Conservation (phyloP, 176 grass and related monocot species). For the Microstegium vimineum region DNA sequence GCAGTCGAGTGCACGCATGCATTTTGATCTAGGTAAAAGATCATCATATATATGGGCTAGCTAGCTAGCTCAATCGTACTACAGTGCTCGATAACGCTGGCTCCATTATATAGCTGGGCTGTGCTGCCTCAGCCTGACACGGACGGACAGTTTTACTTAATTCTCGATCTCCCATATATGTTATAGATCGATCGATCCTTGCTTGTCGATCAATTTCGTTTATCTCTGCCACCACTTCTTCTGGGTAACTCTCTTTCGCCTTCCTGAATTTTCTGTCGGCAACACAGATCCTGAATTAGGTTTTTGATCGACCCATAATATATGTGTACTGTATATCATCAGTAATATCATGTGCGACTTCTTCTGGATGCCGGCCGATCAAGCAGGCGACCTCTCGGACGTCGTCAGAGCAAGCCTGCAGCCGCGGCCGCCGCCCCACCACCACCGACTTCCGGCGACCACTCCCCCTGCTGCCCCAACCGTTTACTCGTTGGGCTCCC, state of each 20-base stretch:
- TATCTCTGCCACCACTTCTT: background rate
- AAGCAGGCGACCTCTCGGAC: conserved; percentile 66
- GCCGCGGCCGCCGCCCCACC: background rate
- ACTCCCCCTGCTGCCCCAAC: background rate
- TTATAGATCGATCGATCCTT: background rate
- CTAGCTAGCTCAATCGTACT: background rate
- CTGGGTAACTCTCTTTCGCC: background rate
- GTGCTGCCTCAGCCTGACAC: background rate
- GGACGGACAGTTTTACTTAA: background rate
- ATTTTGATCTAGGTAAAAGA: background rate
- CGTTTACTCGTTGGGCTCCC: background rate
- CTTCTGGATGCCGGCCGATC: conserved; percentile 62
- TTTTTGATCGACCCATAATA: background rate
- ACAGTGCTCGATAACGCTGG: background rate
- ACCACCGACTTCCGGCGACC: background rate
- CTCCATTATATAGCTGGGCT: conserved; percentile 3
- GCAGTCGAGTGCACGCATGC: background rate
- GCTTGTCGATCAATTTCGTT: background rate
- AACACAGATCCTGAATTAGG: background rate
- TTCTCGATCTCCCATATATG: background rate
- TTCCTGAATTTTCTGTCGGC: background rate
- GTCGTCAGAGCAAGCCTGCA: conserved; percentile 48
- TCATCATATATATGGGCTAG: too few species aligned
- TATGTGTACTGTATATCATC: background rate
- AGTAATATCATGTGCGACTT: conserved; percentile 64